Conservation (phyloP, 2,329 filamentous ascomycete genomes). For the Diaporthe eres region DNA sequence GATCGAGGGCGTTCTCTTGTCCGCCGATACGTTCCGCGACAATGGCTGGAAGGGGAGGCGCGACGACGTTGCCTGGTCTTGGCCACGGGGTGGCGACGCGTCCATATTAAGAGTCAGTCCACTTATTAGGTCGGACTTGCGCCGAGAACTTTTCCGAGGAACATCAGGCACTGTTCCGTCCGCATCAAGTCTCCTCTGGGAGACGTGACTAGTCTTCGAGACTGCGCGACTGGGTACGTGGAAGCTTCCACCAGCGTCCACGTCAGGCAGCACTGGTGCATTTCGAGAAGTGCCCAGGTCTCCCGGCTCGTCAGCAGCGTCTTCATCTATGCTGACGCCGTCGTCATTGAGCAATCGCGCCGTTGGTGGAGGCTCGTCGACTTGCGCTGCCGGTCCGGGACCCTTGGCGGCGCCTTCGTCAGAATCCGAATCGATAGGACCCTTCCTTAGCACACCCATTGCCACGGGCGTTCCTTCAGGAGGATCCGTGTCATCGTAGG, state of each 20-base stretch:
- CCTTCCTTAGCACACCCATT: slow-evolving; percentile 70
- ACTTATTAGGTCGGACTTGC: slow-evolving; percentile 62
- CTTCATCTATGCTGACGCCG: slow-evolving; percentile 58
- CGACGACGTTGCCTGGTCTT: slow-evolving; percentile 49
- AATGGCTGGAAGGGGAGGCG: slow-evolving; percentile 67
- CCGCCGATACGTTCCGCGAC: slow-evolving; percentile 61
- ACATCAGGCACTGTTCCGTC: slow-evolving; percentile 66
- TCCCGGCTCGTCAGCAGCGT: slow-evolving; percentile 61
- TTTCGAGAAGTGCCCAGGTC: slow-evolving; percentile 60
- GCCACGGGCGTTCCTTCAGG: slow-evolving; percentile 77
- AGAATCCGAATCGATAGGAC: slow-evolving; percentile 73
- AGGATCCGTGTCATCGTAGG: slow-evolving; percentile 76
- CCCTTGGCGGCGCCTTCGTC: slow-evolving; percentile 63
- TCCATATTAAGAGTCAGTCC: slow-evolving; percentile 47
- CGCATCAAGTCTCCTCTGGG: slow-evolving; percentile 50
- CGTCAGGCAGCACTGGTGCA: slow-evolving; percentile 71
- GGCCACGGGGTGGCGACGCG: slow-evolving; percentile 47
- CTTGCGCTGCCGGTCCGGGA: slow-evolving; percentile 49
- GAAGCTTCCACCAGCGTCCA: slow-evolving; percentile 72
- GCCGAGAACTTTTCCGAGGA: slow-evolving; percentile 81
- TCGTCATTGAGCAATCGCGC: slow-evolving; percentile 61
- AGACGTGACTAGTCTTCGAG: slow-evolving; percentile 67
- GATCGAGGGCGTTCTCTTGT: slow-evolving; percentile 64
- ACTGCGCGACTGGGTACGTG: slow-evolving; percentile 74
- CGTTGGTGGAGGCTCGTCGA: slow-evolving; percentile 50